Conservation (phyloP, 805 yeast genomes). For the Candida vaughaniae region DNA sequence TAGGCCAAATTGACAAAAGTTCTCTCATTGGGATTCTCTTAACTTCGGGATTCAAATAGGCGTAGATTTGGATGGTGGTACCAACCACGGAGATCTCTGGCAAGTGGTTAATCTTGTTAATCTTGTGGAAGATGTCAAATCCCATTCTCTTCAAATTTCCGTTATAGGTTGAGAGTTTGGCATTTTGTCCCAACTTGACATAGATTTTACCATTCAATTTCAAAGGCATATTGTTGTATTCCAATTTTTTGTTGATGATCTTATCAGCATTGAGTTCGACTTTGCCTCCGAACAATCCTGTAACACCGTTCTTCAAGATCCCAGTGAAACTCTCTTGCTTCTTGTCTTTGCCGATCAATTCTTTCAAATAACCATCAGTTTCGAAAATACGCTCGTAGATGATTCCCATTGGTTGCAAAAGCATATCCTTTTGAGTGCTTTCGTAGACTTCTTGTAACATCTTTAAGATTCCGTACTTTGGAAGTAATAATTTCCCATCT, state of each 20-base stretch:
- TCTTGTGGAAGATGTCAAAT: constrained; percentile 51
- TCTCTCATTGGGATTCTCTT: constrained; percentile 16
- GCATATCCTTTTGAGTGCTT: constrained; percentile 39
- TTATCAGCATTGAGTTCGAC: constrained; percentile 6
- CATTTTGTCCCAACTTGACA: constrained; percentile 33
- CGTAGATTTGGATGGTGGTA: constrained; percentile 28
- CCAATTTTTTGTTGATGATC: constrained; percentile 7
- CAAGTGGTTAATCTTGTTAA: constrained; percentile 48
- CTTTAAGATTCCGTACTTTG: constrained; percentile 61
- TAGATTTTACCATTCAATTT: constrained; percentile 37
- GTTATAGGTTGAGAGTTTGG: constrained; percentile 20
- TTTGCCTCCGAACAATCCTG: constrained; percentile 22
- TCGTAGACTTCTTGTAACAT: constrained; percentile 47
- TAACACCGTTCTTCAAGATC: constrained; percentile 35
- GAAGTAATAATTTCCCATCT: constrained; percentile 61
- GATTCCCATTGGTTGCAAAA: constrained; percentile 54
- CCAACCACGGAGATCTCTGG: constrained; percentile 59
- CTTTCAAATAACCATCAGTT: constrained; percentile 52
- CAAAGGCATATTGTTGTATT: constrained; percentile 10
- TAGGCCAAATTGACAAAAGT: constrained; percentile 29
- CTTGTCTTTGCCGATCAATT: constrained; percentile 57
- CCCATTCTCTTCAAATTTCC: constrained; percentile 48
- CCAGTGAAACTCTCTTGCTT: constrained; percentile 48
- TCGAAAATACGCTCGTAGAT: constrained; percentile 63
- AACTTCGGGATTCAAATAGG: constrained; percentile 19